Evolutionary conservation across 2,329 filamentous ascomycete genomes (phyloP), one percentile per base, ranked within the genome.

Genomic region (Xylaria hypoxylon): DNA sequence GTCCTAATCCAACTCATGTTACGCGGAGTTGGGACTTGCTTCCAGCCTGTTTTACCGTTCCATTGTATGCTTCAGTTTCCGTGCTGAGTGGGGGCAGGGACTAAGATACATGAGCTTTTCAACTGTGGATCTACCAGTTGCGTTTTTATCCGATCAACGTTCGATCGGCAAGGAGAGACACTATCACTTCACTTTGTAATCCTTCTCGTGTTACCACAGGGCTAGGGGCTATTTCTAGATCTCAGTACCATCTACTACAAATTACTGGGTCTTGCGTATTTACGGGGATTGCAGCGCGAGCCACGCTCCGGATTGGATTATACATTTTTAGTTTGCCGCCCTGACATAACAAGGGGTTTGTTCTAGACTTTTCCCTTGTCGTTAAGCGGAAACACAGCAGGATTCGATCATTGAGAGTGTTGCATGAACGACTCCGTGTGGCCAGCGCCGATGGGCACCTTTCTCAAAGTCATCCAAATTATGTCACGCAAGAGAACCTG

Each of bases 11-110:
- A 24, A 17, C 19, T 40, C 31, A 22, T 51, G 33, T 44, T 33
- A 48, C 47, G 40, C 50, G 40, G 48, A 59, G 47, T 33, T 47
- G 31, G 50, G 38, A 59, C 48, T 50, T 59, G 19, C 31, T 50
- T 59, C 15, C n/a, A 22, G 55, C 19, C 48, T 53, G n/a, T 17
- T 15, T 51, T 35, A 31, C 48, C 26, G 38, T 48, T 24, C 48
- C 31, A 40, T 47, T 31, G 19, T 40, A 48, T 17, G 26, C 3
- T n/a, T 26, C 24, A 19, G 22, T 33, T 31, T 42, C 28, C 7
- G 22, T 26, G 4, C 40, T 26, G 11, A 24, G 28, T 53, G 55
- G 48, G 61, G 53, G 53, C 26, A 60, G 5, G 11, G 10, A 48
- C 15, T 4, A 47, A 53, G 28, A 13, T 53, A 53, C 24, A 13